phyloP scores from a whole-genome alignment of 2,329 filamentous ascomycete species.

The Mycosphaerella sp. region DNA sequence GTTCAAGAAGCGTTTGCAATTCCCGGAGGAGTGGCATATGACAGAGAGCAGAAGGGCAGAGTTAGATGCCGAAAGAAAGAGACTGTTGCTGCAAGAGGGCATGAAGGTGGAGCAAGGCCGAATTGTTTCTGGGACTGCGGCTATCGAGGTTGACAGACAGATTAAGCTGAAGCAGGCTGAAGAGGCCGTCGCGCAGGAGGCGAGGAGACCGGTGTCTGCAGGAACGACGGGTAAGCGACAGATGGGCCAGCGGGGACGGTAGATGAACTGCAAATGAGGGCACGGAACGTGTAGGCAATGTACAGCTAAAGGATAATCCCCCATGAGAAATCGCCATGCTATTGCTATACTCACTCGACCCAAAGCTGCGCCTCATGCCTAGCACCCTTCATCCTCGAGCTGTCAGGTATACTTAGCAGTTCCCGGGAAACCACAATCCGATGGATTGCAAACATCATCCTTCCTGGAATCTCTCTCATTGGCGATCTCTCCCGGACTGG shows the following conservation, averaged over 20 bases:
- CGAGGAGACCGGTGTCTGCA: conserved; percentile 23
- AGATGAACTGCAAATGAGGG: background rate
- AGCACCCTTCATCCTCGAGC: no score
- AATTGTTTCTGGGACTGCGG: conserved; percentile 25
- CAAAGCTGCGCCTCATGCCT: no score
- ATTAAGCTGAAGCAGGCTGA: conserved; percentile 23
- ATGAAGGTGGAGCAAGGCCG: conserved; percentile 47
- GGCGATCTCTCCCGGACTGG: no score
- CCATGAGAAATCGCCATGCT: background rate
- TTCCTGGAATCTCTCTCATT: no score
- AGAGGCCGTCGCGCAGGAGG: conserved; percentile 30
- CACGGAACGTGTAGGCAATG: background rate
- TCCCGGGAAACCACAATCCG: no score
- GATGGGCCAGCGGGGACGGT: conserved; percentile 22
- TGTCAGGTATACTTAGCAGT: no score
- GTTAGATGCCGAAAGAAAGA: conserved; percentile 55
- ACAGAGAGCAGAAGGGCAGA: conserved; percentile 60
- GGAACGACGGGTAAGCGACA: conserved; percentile 31
- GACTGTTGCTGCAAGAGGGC: conserved; percentile 50
- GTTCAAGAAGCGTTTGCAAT: conserved; percentile 58
- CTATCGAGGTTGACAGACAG: conserved; percentile 27
- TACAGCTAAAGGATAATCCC: background rate
- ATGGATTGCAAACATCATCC: no score
- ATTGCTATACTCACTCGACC: background rate
- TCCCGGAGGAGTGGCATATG: conserved; percentile 79